Conservation (phyloP, 2,329 filamentous ascomycete genomes). For the Cladosporium sp. region DNA sequence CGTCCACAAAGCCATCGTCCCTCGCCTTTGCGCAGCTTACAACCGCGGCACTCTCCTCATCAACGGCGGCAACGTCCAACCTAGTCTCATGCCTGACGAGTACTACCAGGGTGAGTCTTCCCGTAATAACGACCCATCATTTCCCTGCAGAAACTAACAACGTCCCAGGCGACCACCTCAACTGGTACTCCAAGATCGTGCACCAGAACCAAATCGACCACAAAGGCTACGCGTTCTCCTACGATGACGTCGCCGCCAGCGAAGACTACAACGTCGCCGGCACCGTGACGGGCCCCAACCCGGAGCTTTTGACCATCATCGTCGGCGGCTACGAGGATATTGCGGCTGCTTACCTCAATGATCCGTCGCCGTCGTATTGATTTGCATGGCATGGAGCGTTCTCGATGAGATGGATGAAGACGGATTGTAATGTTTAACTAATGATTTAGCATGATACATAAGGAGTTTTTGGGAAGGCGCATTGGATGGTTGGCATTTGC, state of each 20-base stretch:
- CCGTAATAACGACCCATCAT: conserved; percentile 23
- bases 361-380: background rate
- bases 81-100: conserved; percentile 37
- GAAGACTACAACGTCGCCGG: conserved; percentile 50
- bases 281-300: conserved; percentile 39
- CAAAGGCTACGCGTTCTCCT: conserved; percentile 60
- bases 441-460: conserved; percentile 1
- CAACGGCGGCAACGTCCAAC: conserved; percentile 45
- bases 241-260: conserved; percentile 61
- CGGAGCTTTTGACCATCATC: conserved; percentile 39
- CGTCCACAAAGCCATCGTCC: conserved; percentile 56
- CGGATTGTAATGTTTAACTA: background rate
- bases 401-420: background rate
- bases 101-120: conserved; percentile 40
- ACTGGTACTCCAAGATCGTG: conserved; percentile 50
- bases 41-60: conserved; percentile 66
- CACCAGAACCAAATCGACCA: conserved; percentile 55
- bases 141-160: too few species aligned
- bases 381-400: background rate
- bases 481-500: background rate
- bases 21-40: conserved; percentile 68
- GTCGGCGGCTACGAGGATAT: conserved; percentile 37
- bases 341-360: background rate
- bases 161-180: background rate
- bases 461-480: background rate